phyloP scores from a whole-genome alignment of 2,329 filamentous ascomycete genomes.

The Clonostachys rosea region DNA sequence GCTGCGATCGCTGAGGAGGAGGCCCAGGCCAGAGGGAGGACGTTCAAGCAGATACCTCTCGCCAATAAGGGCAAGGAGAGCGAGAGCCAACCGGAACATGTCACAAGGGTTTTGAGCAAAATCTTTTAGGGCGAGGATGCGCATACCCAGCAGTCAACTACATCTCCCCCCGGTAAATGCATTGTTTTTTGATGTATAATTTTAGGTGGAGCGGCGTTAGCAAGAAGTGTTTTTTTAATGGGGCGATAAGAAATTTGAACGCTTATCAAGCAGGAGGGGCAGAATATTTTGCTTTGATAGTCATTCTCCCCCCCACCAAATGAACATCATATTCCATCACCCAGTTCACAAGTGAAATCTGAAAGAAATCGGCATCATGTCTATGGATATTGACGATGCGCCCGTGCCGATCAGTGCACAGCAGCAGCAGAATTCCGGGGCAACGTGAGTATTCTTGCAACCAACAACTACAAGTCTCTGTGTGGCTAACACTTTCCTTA shows the following conservation, averaged over 20 bases:
- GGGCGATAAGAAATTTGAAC: constrained; percentile 6
- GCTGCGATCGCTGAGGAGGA: constrained; percentile 10
- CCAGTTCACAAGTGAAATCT: neutral
- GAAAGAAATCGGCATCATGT: constrained; percentile 19
- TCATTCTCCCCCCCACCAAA: neutral
- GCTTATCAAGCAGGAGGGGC: constrained; percentile 9
- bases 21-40: constrained; percentile 16
- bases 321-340: neutral
- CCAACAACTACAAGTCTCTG: neutral
- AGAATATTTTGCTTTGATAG: constrained; percentile 5
- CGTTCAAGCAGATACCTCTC: constrained; percentile 64
- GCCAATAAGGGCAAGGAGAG: constrained; percentile 41
- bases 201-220: too few relatives aligned
- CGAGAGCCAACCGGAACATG: constrained; percentile 46
- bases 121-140: constrained; percentile 43
- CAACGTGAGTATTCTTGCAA: constrained; percentile 28
- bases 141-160: too few relatives aligned
- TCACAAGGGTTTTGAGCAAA: constrained; percentile 58
- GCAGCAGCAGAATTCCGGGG: constrained; percentile 24
- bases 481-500: neutral
- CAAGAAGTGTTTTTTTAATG: too few relatives aligned
- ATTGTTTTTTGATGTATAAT: too few relatives aligned
- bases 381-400: constrained; percentile 38
- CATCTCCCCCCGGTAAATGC: too few relatives aligned
- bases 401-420: constrained; percentile 29